Evolutionary conservation across 2,329 filamentous ascomycete genomes (phyloP), one percentile per base, ranked within the genome.

Genomic region (Colletotrichum siamense): DNA sequence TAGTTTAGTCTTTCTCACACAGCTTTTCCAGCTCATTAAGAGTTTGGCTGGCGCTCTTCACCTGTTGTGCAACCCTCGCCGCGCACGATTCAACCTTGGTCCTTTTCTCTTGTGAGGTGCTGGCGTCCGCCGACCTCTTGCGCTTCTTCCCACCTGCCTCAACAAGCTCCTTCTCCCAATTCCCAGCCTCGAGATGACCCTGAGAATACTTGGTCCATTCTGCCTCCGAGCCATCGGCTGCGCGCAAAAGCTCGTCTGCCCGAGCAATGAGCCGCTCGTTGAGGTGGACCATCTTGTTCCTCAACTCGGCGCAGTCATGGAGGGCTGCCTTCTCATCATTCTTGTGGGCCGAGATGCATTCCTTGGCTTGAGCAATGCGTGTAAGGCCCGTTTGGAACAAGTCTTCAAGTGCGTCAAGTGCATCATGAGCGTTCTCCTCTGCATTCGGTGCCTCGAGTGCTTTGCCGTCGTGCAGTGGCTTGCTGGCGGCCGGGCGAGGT

Each of bases 81-180:
- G 26, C 15, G 55, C 55, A 59, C 5, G 24, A 26, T 26, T 59
- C 55, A 16, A 16, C 6, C 55, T 59, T 59, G 12, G 12, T 12
- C 26, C 8, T 24, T 26, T 57, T 57, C 10, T 13, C 1, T 1
- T 16, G n/a, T 0, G 52, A 24, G 9, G 52, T 26, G n/a, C 0
- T 16, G 52, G 52, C 52, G 52, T 57, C 52, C 9, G 24, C 24
- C 22, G 52, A 15, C 52, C 52, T 26, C 52, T 57, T 57, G n/a
- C 52, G 52, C 52, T 57, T 57, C 52, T 57, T 22, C 10, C 22
- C 22, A 8, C 52, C 52, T 26, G 52, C 55, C 55, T 59, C n/a
- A 10, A 59, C 13, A 30, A 59, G 55, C 8, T 26, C 55, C 55
- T 26, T 59, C 22, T 59, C 55, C 55, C 55, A 59, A 15, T 59